Base-by-base conservation (phyloP, 2,329 filamentous ascomycete genomes). In the Emmonsiellopsis sp. region DNA sequence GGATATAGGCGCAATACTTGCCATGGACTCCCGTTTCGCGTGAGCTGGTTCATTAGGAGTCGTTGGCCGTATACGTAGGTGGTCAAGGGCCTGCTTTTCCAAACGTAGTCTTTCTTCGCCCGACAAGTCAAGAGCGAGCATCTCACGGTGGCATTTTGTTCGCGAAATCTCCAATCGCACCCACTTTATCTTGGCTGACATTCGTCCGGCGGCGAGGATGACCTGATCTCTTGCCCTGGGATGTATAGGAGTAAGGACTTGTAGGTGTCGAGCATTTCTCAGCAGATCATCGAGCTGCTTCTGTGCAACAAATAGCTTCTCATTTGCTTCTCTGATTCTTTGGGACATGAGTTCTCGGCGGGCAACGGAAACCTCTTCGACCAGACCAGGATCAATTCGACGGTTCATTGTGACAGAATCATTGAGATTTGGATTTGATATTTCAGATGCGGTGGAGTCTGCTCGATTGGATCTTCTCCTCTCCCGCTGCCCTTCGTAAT, bases 141-240 rank as follows among this genome's bases (percentile, higher is more conserved):
- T 91, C 62, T 96, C 92, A 42, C 86, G 84, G 68, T 98, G 91
- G 59, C 91, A 96, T 64, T 83, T 92, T 62, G 92, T 81, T 52
- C 85, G 87, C 89, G 91, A 96, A 16, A 96, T 93, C 60, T 95
- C 89, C 67, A 94, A 86, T 56, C 92, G 81, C n/a, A 86, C 84
- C 92, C 92, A 96, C 67, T 93, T 95, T 56, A 98, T 73, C 66
- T 92, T 90, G 3, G 89, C 89, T 53, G 91, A 84, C 71, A 95
- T 85, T 7, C 86, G 83, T 5, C 85, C 89, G 16, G 93, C 92
- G 15, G 89, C 87, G 58, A 86, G 78, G n/a, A 96, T 79, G 52
- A 97, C 80, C 55, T 89, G 82, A 56, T 97, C 92, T 56, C 93
- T 80, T 0, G 89, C 91, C 70, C 90, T 90, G n/a, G 85, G 83